Evolutionary conservation across 1,139 yeast genomes (phyloP).

Genomic region (Blastobotrys serpentis): DNA sequence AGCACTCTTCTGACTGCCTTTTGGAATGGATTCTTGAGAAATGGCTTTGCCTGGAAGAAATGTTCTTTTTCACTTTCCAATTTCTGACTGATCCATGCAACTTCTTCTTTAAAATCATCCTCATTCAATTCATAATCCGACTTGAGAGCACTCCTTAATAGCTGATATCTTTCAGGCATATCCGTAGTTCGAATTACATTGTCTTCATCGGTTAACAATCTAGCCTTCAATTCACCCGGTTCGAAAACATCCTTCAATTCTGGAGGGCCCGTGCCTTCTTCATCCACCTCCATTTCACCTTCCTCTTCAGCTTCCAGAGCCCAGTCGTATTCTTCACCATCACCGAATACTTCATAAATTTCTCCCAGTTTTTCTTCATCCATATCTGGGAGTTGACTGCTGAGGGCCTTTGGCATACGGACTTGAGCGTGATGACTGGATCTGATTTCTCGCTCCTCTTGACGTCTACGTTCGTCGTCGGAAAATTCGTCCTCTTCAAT

Average conservation of each 20-base stretch:
- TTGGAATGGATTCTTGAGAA: constrained; percentile 59
- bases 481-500: constrained; percentile 96
- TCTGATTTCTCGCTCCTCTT: constrained; percentile 32
- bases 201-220: constrained; percentile 90
- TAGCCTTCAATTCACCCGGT: constrained; percentile 85
- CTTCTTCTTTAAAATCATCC: constrained; percentile 68
- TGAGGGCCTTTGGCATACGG: constrained; percentile 36
- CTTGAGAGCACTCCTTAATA: constrained; percentile 57
- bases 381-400: constrained; percentile 69
- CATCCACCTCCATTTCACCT: constrained; percentile 40
- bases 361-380: constrained; percentile 93
- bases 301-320: constrained; percentile 66
- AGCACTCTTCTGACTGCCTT: constrained; percentile 74
- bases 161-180: constrained; percentile 89
- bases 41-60: constrained; percentile 35
- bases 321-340: constrained; percentile 97
- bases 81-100: constrained; percentile 68
- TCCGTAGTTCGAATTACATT: constrained; percentile 83
- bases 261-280: constrained; percentile 51
- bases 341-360: constrained; percentile 92
- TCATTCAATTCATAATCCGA: constrained; percentile 62
- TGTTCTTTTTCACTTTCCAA: constrained; percentile 28
- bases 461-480: constrained; percentile 72
- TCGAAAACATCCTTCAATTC: constrained; percentile 87
- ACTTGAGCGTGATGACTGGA: constrained; percentile 28